phyloP scores from a whole-genome alignment of 495 filamentous ascomycete species.

The Elasticomyces elasticus region DNA sequence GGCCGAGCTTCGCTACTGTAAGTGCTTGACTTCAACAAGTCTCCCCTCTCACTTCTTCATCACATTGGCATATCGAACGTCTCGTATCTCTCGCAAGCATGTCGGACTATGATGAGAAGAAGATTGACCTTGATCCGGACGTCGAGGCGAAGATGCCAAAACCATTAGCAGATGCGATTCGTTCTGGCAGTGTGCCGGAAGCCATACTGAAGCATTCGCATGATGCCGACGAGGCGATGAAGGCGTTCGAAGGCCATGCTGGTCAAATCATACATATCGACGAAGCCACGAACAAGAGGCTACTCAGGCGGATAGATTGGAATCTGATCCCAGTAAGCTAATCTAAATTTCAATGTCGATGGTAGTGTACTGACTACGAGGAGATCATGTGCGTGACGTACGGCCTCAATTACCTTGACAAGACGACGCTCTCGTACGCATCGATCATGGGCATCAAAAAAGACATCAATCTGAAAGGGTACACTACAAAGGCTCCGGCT shows the following conservation, averaged over 20 bases:
- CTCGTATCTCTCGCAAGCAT: neutral
- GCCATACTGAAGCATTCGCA: conserved; percentile 42
- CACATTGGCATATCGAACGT: neutral
- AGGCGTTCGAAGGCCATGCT: conserved; percentile 41
- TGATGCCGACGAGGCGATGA: conserved; percentile 53
- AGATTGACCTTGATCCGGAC: conserved; percentile 4
- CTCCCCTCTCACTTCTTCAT: neutral
- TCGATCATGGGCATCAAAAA: conserved; percentile 30
- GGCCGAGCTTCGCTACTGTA: neutral
- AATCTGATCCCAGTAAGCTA: conserved; percentile 30
- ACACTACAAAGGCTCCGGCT: no score
- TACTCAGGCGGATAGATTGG: conserved; percentile 35
- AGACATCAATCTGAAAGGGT: conserved; percentile 36
- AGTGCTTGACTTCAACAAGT: neutral
- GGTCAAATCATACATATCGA: conserved; percentile 45
- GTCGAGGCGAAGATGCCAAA: conserved; percentile 14
- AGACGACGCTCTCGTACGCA: conserved; percentile 3
- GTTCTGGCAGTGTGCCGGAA: conserved; percentile 26
- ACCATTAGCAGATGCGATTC: conserved; percentile 16
- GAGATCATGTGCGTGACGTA: conserved; percentile 21
- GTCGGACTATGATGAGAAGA: conserved; percentile 14
- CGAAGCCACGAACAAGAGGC: conserved; percentile 41
- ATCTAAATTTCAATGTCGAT: neutral
- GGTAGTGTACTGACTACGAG: neutral
- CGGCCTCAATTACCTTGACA: conserved; percentile 8